These are phyloP conservation scores for Pythium grandisporangium DNA, from an alignment of 352 stramenopile genomes.

Conservation along the genomic window DNA sequence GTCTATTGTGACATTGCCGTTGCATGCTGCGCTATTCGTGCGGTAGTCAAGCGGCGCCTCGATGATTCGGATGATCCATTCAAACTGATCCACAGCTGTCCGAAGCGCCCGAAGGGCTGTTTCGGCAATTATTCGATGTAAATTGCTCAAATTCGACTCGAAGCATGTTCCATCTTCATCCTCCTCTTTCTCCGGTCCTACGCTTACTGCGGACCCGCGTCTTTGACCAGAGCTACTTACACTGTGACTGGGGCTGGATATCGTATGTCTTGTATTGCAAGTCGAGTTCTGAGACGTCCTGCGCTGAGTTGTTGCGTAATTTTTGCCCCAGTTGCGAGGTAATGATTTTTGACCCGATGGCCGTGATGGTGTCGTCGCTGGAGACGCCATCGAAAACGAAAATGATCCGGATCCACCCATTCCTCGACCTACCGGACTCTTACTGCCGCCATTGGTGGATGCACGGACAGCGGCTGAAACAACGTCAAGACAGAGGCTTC, in stretches of 20 bases:
- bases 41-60: slow-evolving; percentile 23
- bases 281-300: slow-evolving; percentile 14
- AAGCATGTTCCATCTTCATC: slow-evolving; percentile 6
- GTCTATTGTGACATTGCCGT: slow-evolving; percentile 12
- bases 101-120: slow-evolving; percentile 28
- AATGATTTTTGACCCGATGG: slow-evolving; percentile 25
- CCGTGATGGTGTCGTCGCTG: slow-evolving; percentile 1
- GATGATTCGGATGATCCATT: slow-evolving; percentile 34
- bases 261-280: slow-evolving; percentile 12
- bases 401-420: slow-evolving; percentile 1
- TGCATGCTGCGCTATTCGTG: not conserved
- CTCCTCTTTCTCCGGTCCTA: not conserved
- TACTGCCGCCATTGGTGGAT: slow-evolving; percentile 10
- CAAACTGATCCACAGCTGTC: slow-evolving; percentile 44
- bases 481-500: not conserved
- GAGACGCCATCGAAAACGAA: no score
- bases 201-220: no score
- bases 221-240: no score
- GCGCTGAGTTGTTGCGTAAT: slow-evolving; percentile 22
- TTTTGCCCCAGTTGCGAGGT: slow-evolving; percentile 62
- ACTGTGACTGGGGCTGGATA: not conserved
- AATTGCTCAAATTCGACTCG: slow-evolving; percentile 18
- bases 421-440: slow-evolving; percentile 16
- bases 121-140: slow-evolving; percentile 29
- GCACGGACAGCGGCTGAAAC: no score